Evolutionary conservation across 2,329 filamentous ascomycete genomes (phyloP), one percentile per base, ranked within the genome.

Genomic region (Penicillium sp.): DNA sequence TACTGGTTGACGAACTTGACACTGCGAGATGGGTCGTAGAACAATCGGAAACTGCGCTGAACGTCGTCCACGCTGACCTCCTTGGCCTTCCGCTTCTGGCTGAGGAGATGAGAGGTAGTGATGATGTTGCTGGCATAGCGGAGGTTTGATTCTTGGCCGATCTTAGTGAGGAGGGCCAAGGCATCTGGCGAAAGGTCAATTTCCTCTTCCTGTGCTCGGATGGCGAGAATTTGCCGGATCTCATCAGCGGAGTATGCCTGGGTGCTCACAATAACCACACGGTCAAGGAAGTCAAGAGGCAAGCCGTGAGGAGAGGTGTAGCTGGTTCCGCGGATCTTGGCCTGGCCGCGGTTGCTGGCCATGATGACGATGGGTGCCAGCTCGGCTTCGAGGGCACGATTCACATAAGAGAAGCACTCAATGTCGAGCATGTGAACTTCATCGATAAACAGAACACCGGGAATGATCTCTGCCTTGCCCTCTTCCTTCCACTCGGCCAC

Each of bases 351-450:
- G 78, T 99, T 99, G 81, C 89, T 95, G 49, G 94, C 94, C 94
- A 99, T 99, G 75, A 99, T 99, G 72, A 99, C 92, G 60, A 99
- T 92, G 36, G 94, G 94, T 1, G 94, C 91, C 29, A 99, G 82
- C 66, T 97, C 91, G 55, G 92, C 90, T 75, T 99, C 94, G 42
- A 99, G 81, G 0, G 94, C 94, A 47, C 94, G 89, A 79, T 99
- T 99, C 80, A 99, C 88, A 79, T 95, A 99, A 42, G 91, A 95
- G 79, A 96, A 99, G 79, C 93, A 97, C 75, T 99, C 94, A 60
- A 97, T 96, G 72, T 99, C 94, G 52, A 99, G 88, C 93, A 99
- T 97, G 80, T 99, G 94, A 5, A 99, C 93, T 77, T 99, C 94
- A 67, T 99, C 94, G 67, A 99, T 95, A 79, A 99, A 99, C 7